A percentile compares a stretch with the other conserved stretches of the same genome.
These are phyloP conservation scores for Gossypium thurberi DNA, from an alignment of 345 rosid species.

Conservation along the genomic window DNA sequence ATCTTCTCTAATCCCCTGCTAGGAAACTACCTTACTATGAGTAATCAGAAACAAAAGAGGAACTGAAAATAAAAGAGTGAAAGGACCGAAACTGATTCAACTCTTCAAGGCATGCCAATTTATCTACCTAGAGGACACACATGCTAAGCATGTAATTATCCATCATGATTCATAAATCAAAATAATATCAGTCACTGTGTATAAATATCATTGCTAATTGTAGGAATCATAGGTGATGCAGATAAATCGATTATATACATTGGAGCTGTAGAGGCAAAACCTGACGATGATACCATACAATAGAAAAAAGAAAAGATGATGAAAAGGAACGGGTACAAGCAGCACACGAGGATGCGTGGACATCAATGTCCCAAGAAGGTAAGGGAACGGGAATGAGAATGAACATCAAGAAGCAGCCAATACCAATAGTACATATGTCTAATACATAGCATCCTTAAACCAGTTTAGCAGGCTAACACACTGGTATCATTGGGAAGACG, in stretches of 20 bases:
- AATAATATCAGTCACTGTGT: not conserved
- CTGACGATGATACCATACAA: not conserved
- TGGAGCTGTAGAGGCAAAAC: not conserved
- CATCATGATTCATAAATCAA: not conserved
- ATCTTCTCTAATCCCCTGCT: conserved; percentile 25
- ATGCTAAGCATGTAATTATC: not conserved
- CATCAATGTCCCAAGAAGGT: not conserved
- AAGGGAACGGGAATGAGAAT: not conserved
- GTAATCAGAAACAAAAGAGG: not conserved
- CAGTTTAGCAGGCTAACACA: not conserved
- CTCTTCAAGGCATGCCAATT: not conserved
- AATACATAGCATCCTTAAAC: not conserved
- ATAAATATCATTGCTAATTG: not conserved
- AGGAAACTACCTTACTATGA: conserved; percentile 5
- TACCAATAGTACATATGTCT: not conserved
- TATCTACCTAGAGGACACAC: not conserved
- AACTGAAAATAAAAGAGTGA: not conserved
- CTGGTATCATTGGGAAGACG: not conserved
- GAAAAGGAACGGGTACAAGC: not conserved
- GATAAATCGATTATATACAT: not conserved
- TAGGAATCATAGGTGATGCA: not conserved
- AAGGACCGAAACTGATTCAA: not conserved
- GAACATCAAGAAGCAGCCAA: not conserved
- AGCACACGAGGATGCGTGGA: not conserved
- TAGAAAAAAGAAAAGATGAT: too few relatives aligned